Conservation (phyloP, 2,329 filamentous ascomycete genomes). For the Bisporella sp. region DNA sequence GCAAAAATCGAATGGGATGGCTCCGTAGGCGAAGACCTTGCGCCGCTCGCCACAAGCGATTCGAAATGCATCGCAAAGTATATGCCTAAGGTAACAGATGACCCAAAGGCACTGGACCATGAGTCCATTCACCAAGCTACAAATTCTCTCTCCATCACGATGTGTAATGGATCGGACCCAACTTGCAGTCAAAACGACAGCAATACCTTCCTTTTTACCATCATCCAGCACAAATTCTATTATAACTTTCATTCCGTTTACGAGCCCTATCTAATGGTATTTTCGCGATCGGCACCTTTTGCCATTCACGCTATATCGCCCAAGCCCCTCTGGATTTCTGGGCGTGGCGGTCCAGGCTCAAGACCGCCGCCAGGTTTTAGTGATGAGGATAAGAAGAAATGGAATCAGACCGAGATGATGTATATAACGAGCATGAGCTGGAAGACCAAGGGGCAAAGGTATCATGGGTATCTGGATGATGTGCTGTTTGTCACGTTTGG, state of each 20-base stretch:
- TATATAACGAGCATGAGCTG: conserved; percentile 52
- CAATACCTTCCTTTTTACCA: conserved; percentile 48
- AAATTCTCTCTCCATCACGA: conserved; percentile 48
- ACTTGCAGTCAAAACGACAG: conserved; percentile 33
- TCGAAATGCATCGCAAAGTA: conserved; percentile 38
- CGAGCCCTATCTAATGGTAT: conserved; percentile 48
- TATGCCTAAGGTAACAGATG: conserved; percentile 29
- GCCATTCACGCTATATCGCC: conserved; percentile 41
- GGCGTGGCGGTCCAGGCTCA: conserved; percentile 31
- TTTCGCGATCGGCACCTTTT: conserved; percentile 41
- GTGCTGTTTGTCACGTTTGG: conserved; percentile 48
- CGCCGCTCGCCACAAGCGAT: conserved; percentile 33
- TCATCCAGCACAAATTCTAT: conserved; percentile 49
- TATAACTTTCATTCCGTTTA: conserved; percentile 43
- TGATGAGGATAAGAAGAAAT: conserved; percentile 1
- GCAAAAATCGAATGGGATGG: conserved; percentile 39
- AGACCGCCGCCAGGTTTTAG: conserved; percentile 7
- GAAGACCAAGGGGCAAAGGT: conserved; percentile 39
- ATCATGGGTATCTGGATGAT: conserved; percentile 51
- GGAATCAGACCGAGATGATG: conserved; percentile 44
- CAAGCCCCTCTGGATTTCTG: conserved; percentile 49
- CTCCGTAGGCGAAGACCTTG: conserved; percentile 40
- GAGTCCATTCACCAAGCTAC: conserved; percentile 53
- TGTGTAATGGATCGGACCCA: conserved; percentile 42
- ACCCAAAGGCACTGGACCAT: conserved; percentile 21